Evolutionary conservation across 495 filamentous ascomycete genomes (phyloP), one percentile per base, ranked within the genome.

Genomic region (Hypoxylon rickii): DNA sequence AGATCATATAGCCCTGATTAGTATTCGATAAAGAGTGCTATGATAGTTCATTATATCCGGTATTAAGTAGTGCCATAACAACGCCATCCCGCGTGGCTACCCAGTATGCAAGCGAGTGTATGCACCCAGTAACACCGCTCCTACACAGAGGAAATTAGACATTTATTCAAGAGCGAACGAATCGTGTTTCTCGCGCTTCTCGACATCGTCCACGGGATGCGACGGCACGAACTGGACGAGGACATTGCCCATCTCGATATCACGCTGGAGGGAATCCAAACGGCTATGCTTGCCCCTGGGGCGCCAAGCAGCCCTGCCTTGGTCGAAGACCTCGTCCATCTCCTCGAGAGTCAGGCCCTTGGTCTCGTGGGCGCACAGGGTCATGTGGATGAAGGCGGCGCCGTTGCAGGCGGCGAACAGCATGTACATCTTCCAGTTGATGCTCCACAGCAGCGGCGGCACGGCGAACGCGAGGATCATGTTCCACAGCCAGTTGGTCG

Each of bases 301-400:
- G 61, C 70, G 73, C 81, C 80, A 83, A 18, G 78, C 76, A 3
- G 74, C 74, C 21, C 67, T 70, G 1, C 79, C 75, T 3, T 81
- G 78, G 31, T 76, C 75, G 58, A 85, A 85, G n/a, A 85, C 77
- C 36, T 77, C 76, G 51, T 85, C 82, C 60, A 83, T 75, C 63
- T 88, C 85, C 68, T 89, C 86, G 3, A 93, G 81, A 6, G 89
- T 90, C 20, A 80, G 80, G 51, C 89, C 88, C 69, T 89, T 91
- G 0, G 89, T 92, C 74, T 92, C 89, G 7, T 88, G 89, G 0
- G 90, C 80, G 68, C 79, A 83, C 31, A 91, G 72, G 58, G 83
- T 79, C 69, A 92, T 88, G 74, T 89, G 81, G 24, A 87, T 58
- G 21, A 87, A 79, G 3, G 87, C 89, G 24, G 83, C 75, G 5